Conservation (phyloP, 2,329 filamentous ascomycete genomes). For the Drechmeria coniospora region DNA sequence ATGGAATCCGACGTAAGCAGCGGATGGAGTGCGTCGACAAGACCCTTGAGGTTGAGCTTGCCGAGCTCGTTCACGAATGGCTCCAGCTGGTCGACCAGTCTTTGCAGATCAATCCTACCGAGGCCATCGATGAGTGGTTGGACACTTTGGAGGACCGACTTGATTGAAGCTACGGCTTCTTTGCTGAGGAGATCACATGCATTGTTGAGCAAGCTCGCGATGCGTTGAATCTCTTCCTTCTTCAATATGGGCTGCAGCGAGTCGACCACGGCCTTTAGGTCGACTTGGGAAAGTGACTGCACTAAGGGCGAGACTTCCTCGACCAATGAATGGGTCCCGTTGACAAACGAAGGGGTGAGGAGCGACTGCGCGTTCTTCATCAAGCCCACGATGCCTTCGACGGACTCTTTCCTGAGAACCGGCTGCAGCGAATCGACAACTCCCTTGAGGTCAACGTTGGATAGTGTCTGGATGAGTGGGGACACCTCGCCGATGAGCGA, state of each 20-base stretch:
- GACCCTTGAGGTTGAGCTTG: slow-evolving; percentile 15
- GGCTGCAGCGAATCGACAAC: slow-evolving; percentile 14
- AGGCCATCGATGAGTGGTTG: slow-evolving; percentile 7
- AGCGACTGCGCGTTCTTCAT: slow-evolving; percentile 17
- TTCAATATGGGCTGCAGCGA: slow-evolving; percentile 9
- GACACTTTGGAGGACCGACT: slow-evolving; percentile 11
- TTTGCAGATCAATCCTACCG: slow-evolving; percentile 5
- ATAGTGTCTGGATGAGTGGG: slow-evolving; percentile 12
- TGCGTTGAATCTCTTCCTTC: too few relatives aligned
- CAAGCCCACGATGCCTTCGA: slow-evolving; percentile 17
- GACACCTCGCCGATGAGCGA: slow-evolving; percentile 19
- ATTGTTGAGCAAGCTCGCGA: too few relatives aligned
- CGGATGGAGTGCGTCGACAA: slow-evolving; percentile 13
- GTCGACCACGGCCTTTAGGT: slow-evolving; percentile 8
- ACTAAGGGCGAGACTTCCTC: slow-evolving; percentile 15
- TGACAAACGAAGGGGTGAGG: slow-evolving; percentile 16
- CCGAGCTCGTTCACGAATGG: slow-evolving; percentile 10
- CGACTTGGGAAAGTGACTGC: slow-evolving; percentile 6
- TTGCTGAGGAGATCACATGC: too few relatives aligned
- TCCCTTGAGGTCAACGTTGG: slow-evolving; percentile 18
- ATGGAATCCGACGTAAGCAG: slow-evolving; percentile 16
- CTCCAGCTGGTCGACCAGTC: slow-evolving; percentile 8
- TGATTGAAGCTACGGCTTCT: too few relatives aligned
- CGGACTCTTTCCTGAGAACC: slow-evolving; percentile 14
- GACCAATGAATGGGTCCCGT: slow-evolving; percentile 16